Percentiles rank a stretch among this genome's conserved stretches.
phyloP scores from a whole-genome alignment of 2,329 filamentous ascomycete genomes.

The Cladorrhinum sp. region DNA sequence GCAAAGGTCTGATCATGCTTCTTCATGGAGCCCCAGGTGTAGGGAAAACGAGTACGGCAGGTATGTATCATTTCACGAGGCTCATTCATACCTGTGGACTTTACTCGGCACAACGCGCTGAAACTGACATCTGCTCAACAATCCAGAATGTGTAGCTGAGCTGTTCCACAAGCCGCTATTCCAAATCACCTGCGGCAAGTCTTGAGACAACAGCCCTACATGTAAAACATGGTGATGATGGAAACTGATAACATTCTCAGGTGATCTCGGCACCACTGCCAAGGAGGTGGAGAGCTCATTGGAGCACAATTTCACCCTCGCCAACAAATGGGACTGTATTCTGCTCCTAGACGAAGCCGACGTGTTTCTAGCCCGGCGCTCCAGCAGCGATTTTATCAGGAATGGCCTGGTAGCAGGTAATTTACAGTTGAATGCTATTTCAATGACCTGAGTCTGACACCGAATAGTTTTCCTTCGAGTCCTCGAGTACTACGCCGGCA shows the following conservation, averaged over 20 bases:
- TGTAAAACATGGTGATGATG: no score
- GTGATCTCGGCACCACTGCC: constrained; percentile 32
- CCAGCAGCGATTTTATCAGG: constrained; percentile 19
- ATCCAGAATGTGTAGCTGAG: constrained; percentile 3
- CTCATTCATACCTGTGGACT: no score
- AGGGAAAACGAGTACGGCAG: constrained; percentile 15
- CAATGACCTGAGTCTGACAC: constrained; percentile 24
- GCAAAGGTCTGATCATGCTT: constrained; percentile 8
- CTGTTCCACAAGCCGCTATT: constrained; percentile 13
- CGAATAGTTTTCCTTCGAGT: constrained; percentile 26
- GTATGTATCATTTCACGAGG: not conserved
- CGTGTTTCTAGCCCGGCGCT: constrained; percentile 22
- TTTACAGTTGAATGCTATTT: constrained; percentile 28
- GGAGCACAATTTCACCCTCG: constrained; percentile 22
- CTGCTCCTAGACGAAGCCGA: constrained; percentile 29
- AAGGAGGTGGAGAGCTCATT: constrained; percentile 23
- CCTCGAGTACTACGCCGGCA: constrained; percentile 29
- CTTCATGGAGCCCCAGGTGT: constrained; percentile 17
- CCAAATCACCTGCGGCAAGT: constrained; percentile 23
- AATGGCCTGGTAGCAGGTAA: constrained; percentile 27
- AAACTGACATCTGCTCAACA: not conserved
- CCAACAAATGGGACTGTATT: constrained; percentile 25
- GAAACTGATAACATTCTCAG: no score
- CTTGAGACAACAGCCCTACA: not conserved
- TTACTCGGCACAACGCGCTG: no score